A percentile compares a stretch with the other conserved stretches of the same genome.
Conservation (phyloP, 2,329 filamentous ascomycete species). For the Aureobasidium melanogenum region DNA sequence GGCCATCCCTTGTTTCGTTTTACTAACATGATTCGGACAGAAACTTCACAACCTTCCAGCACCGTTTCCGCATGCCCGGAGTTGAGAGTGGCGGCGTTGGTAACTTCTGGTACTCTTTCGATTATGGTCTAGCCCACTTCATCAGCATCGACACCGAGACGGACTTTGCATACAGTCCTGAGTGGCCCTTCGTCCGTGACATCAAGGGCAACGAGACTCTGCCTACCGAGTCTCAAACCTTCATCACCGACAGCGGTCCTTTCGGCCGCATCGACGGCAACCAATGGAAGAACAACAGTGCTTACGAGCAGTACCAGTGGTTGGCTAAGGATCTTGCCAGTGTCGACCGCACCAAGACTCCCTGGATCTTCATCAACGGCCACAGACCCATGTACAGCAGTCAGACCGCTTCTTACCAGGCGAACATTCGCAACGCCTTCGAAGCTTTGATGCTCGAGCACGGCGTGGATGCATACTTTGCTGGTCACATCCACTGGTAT, state of each 20-base stretch:
- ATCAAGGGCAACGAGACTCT: slow-evolving; percentile 32
- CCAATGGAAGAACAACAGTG: slow-evolving; percentile 31
- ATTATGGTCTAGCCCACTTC: slow-evolving; percentile 47
- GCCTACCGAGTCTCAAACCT: slow-evolving; percentile 36
- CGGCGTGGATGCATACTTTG: slow-evolving; percentile 38
- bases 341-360: slow-evolving; percentile 39
- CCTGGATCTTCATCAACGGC: slow-evolving; percentile 37
- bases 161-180: slow-evolving; percentile 41
- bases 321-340: slow-evolving; percentile 36
- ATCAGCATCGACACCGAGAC: slow-evolving; percentile 41
- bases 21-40: slow-evolving; percentile 17
- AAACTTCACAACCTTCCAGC: slow-evolving; percentile 44
- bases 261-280: slow-evolving; percentile 37
- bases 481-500: slow-evolving; percentile 41
- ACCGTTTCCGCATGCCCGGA: slow-evolving; percentile 46
- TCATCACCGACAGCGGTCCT: slow-evolving; percentile 40
- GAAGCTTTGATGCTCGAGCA: slow-evolving; percentile 36
- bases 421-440: slow-evolving; percentile 36
- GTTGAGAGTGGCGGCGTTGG: slow-evolving; percentile 38
- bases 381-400: slow-evolving; percentile 44
- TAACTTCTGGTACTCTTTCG: slow-evolving; percentile 49
- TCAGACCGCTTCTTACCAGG: slow-evolving; percentile 36
- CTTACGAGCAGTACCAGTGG: slow-evolving; percentile 42
- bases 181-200: slow-evolving; percentile 37
- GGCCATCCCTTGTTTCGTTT: background rate